These are phyloP conservation scores for Capsaspora owczarzaki DNA, from an alignment of 78 protist genomes.

Conservation along the genomic window DNA sequence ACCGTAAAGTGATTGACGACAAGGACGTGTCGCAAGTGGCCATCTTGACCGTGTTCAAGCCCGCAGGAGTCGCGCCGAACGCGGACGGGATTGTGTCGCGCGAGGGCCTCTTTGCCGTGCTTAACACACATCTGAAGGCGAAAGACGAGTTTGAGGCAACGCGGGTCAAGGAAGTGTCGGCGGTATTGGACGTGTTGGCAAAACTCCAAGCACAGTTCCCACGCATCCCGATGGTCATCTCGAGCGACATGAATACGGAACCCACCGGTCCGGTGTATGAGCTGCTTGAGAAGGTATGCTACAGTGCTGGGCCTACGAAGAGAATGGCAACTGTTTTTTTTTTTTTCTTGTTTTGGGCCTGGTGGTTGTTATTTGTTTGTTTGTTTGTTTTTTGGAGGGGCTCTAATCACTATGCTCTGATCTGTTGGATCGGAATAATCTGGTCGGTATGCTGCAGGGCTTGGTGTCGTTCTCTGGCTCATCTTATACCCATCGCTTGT, in stretches of 20 bases:
- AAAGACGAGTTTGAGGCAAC: not conserved
- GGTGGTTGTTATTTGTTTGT: no score
- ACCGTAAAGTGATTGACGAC: no score
- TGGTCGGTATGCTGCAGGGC: not conserved
- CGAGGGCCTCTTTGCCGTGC: no score
- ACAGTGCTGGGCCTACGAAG: no score
- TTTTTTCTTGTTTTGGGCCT: no score
- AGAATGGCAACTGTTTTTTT: no score
- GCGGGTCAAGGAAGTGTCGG: not conserved
- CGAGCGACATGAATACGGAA: not conserved
- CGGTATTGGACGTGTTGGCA: not conserved
- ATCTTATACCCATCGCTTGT: not conserved
- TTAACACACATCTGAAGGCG: not conserved
- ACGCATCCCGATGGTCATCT: not conserved
- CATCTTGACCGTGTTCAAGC: not conserved
- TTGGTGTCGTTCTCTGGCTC: not conserved
- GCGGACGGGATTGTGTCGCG: no score
- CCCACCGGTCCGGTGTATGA: not conserved
- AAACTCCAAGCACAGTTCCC: not conserved
- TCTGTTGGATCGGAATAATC: not conserved
- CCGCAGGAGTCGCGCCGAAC: no score
- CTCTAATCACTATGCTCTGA: not conserved
- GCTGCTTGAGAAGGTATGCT: no score
- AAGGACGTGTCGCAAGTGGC: not conserved
- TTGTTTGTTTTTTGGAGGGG: no score